Base-by-base conservation (phyloP, 345 rosid genomes). In the Aquilaria sinensis region DNA sequence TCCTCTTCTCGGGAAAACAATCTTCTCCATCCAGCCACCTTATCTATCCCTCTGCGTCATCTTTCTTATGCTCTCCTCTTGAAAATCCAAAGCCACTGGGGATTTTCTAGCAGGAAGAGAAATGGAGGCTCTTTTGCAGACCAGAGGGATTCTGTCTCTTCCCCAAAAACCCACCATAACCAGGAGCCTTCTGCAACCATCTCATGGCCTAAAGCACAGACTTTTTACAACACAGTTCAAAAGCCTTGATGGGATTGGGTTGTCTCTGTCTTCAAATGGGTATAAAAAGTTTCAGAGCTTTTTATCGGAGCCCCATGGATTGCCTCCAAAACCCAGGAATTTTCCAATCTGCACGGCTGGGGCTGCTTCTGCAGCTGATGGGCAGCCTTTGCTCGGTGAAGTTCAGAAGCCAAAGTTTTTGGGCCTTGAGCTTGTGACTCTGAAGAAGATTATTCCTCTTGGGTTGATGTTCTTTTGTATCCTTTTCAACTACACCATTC, bases 391-490 rank as follows among this genome's bases (percentile, higher is more conserved):
- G 6, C 54, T 76, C 43, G 78, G 74, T 5, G 92, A 82, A 29
- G 7, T 78, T 16, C 77, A 75, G 49, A 57, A 77, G 56, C 86
- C 90, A 41, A 88, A 88, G 72, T 31, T 93, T 16, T 74, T 90
- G 61, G 98, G 97, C 43, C 70, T 90, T 6, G 98, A 85, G 67
- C 56, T 81, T 10, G 55, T 68, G 12, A 93, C 96, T 16, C 67
- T 90, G 1, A 90, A 86, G 70, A 93, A 93, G 78, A 93, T 93
- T 81, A 57, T 93, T 32, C 97, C 98, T 4, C 80, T 93, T 34
- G 98, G 98, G 30, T 75, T 93, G 10, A 90, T 93, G 97, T 93
- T 93, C 85, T 93, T 93, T 72, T 93, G 96, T 62, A 93, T 93
- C 64, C 83, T 93, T 3, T 93, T 90, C 71, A 93, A 93, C 43